Evolutionary conservation across 2,329 filamentous ascomycete genomes (phyloP).

Genomic region (Erysiphe pulchra): DNA sequence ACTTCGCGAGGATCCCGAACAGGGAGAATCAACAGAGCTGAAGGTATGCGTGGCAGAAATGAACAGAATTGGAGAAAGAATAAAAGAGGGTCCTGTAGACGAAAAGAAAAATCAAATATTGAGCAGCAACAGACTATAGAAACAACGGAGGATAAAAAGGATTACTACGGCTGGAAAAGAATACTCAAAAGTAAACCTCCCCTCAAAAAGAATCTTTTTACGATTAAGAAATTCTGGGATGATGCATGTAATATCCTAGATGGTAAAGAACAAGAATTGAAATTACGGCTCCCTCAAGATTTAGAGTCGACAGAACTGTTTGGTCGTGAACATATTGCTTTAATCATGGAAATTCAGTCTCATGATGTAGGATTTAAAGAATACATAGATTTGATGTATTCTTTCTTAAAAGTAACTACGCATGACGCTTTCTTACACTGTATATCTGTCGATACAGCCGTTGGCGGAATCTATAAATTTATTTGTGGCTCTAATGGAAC

Average conservation of each 20-base stretch:
- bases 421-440: slow-evolving; percentile 14
- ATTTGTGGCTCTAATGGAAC: slow-evolving; percentile 13
- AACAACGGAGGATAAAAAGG: too few species aligned
- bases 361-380: slow-evolving; percentile 2
- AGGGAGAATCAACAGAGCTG: too few species aligned
- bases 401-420: slow-evolving; percentile 12
- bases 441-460: slow-evolving; percentile 14
- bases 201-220: slow-evolving; percentile 2
- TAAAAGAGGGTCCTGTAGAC: too few species aligned
- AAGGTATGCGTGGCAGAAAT: too few species aligned
- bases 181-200: slow-evolving; percentile 3
- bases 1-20: too few species aligned
- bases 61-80: too few species aligned
- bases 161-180: slow-evolving; percentile 2
- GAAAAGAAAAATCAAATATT: too few species aligned
- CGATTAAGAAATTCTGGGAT: slow-evolving; percentile 2
- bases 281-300: slow-evolving; percentile 4
- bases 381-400: slow-evolving; percentile 6
- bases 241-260: slow-evolving; percentile 4
- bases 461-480: slow-evolving; percentile 15
- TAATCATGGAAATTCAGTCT: slow-evolving; percentile 5
- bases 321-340: slow-evolving; percentile 5
- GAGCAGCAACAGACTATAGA: too few species aligned
- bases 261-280: slow-evolving; percentile 2
- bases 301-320: slow-evolving; percentile 1